Conservation (phyloP, 257 asterid species). For the Fraxinus pennsylvanica region DNA sequence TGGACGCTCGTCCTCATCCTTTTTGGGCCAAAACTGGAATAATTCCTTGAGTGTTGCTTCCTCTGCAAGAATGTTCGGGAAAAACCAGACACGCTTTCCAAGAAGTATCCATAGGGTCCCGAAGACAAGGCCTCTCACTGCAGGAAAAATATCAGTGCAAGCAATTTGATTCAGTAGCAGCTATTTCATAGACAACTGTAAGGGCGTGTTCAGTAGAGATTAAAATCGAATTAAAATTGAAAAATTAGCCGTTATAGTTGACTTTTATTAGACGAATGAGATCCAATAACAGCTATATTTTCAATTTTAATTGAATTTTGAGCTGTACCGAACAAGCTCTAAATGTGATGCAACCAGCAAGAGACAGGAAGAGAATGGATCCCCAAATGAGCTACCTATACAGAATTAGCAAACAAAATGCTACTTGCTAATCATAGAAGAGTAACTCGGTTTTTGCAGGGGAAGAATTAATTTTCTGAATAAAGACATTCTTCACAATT, state of each 20-base stretch:
- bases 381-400: not conserved
- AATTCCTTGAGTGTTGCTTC: constrained; percentile 95
- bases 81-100: constrained; percentile 94
- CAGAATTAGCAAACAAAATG: not conserved
- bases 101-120: constrained; percentile 77
- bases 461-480: not conserved
- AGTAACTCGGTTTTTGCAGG: not conserved
- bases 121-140: constrained; percentile 85
- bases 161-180: constrained; percentile 2
- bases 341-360: not conserved
- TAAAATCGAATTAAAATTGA: too few relatives aligned
- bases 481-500: not conserved
- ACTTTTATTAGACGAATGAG: too few relatives aligned
- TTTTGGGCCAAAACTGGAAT: constrained; percentile 98
- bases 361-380: not conserved
- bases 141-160: constrained; percentile 29
- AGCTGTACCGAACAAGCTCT: too few relatives aligned
- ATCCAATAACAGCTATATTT: too few relatives aligned
- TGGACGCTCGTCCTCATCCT: constrained; percentile 87
- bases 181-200: not conserved
- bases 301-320: too few relatives aligned
- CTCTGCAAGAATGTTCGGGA: constrained; percentile 98
- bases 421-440: not conserved
- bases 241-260: too few relatives aligned
- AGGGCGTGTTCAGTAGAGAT: too few relatives aligned